phyloP scores from a whole-genome alignment of 495 filamentous ascomycete species.

The Penicillium crystallinum region DNA sequence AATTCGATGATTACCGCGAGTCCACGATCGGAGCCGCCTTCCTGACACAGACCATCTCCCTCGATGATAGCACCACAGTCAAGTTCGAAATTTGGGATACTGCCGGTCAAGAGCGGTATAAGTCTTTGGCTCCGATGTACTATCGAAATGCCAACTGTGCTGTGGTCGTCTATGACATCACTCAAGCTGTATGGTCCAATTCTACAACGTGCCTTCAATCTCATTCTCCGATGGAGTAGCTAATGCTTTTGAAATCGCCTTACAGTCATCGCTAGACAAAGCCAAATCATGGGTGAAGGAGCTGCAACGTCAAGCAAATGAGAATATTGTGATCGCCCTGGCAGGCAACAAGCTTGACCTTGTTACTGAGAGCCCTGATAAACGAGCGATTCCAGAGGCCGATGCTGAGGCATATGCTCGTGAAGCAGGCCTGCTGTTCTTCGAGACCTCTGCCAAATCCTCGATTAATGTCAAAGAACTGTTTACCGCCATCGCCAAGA shows the following conservation, averaged over 20 bases:
- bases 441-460: constrained; percentile 96
- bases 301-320: constrained; percentile 95
- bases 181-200: constrained; percentile 73
- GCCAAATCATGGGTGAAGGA: constrained; percentile 99
- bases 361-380: constrained; percentile 82
- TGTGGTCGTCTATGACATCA: constrained; percentile 98
- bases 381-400: constrained; percentile 79
- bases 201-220: background rate
- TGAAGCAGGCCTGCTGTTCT: constrained; percentile 91
- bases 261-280: constrained; percentile 90
- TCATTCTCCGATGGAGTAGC: background rate
- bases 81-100: constrained; percentile 99
- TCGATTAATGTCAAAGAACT: constrained; percentile 91
- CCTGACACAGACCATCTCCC: constrained; percentile 95
- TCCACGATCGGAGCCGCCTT: constrained; percentile 98
- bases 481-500: constrained; percentile 98
- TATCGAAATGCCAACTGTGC: constrained; percentile 99
- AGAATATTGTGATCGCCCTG: constrained; percentile 97
- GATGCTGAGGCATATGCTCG: constrained; percentile 93
- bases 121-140: constrained; percentile 98
- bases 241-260: background rate
- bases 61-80: constrained; percentile 95
- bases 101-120: constrained; percentile 95
- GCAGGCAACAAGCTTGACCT: constrained; percentile 97
- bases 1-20: constrained; percentile 99